Evolutionary conservation across 169 alveolate species (phyloP), one percentile per base, ranked within the genome.

Genomic region (Hammondia hammondi): DNA sequence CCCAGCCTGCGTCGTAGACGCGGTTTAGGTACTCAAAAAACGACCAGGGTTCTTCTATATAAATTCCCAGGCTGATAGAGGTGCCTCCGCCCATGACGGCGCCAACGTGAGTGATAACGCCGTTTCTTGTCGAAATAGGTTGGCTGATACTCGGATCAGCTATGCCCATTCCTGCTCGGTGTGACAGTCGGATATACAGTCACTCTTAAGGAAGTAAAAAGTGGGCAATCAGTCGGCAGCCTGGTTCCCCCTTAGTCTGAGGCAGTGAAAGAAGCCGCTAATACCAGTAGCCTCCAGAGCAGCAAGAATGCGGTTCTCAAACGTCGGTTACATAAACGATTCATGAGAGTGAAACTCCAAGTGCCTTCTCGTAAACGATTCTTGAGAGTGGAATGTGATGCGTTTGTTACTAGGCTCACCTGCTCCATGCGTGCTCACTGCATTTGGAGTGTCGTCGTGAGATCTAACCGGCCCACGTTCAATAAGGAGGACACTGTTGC

Each of bases 71-170:
- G 77, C 96, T 96, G n/a, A 96, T 92, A 0, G 97, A 94, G 35
- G 97, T 96, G 84, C 98, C 98, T 39, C 98, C 98, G 10, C 97
- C 96, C 82, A 96, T 70, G 9, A 96, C 97, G 19, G 94, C 88
- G 19, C 97, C 98, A 2, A 90, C 56, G 81, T 96, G 96, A 56
- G 98, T 94, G 43, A 96, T 89, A 4, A 96, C 96, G 37, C 97
- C 97, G 35, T 96, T 94, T 61, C 91, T 67, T 29, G 98, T 96
- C 17, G 95, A 91, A 6, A 96, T 91, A 10, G 95, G 46, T 57
- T 96, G 97, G 46, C 97, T 95, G 81, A 96, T 96, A 7, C 73
- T 94, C 37, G 95, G 93, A 67, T 96, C 98, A 43, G 93, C 96
- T 17, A 96, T 92, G 71, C 94, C 97, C 37, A 94, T 84, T 9